Evolutionary conservation across 164 flowering plant species (phyloP).

Genomic region (Umbilicus rupestris): DNA sequence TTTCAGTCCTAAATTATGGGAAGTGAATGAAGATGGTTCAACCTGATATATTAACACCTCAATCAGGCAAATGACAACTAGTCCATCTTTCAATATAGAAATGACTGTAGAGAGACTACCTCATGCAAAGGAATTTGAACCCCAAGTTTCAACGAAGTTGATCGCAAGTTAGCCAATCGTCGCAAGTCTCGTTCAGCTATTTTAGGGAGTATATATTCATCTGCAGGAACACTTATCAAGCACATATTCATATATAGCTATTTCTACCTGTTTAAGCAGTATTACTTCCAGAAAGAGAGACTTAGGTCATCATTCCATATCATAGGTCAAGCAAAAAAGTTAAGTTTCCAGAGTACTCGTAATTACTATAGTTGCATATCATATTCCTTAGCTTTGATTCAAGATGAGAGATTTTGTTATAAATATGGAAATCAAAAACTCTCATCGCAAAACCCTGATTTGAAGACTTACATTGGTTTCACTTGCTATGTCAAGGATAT

Average conservation of each 20-base stretch:
- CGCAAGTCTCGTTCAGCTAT: slow-evolving; percentile 85
- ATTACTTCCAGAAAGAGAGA: neutral
- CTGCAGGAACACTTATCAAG: slow-evolving; percentile 24
- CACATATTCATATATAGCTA: neutral
- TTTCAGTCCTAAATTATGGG: neutral
- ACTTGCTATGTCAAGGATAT: neutral
- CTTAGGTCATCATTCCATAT: neutral
- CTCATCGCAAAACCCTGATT: no score
- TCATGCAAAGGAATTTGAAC: slow-evolving; percentile 35
- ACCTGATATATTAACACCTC: neutral
- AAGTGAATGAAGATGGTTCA: neutral
- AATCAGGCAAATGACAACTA: neutral
- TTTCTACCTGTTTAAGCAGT: neutral
- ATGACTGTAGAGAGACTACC: slow-evolving; percentile 25
- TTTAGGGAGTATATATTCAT: slow-evolving; percentile 91
- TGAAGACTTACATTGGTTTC: no score
- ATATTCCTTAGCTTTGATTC: no score
- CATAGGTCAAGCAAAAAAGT: neutral
- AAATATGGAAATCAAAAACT: no score
- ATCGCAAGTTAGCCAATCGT: slow-evolving; percentile 59
- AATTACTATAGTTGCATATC: no score
- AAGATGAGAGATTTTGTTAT: no score
- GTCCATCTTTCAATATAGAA: neutral
- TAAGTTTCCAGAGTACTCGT: no score
- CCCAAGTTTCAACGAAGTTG: slow-evolving; percentile 43